A percentile compares a stretch with the other conserved stretches of the same genome.
Evolutionary conservation across 106 monocot species (phyloP).

Genomic region (Platanthera zijinensis): DNA sequence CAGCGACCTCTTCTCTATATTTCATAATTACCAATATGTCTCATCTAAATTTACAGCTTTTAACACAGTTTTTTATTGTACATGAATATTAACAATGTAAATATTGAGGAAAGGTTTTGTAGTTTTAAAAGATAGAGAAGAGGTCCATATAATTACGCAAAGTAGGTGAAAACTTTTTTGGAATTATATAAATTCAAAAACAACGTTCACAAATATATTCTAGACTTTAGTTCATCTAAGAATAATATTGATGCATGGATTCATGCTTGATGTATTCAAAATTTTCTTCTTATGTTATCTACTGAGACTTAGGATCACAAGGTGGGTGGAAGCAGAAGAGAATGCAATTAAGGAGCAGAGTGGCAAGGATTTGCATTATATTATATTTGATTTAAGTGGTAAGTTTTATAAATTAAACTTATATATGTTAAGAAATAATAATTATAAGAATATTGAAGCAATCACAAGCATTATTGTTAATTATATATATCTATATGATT

Average conservation of each 20-base stretch:
- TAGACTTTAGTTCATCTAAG: background rate
- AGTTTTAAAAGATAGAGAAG: too few relatives aligned
- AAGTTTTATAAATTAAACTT: background rate
- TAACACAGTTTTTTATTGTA: too few relatives aligned
- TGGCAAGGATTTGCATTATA: slow-evolving; percentile 19
- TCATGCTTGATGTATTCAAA: background rate
- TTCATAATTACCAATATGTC: too few relatives aligned
- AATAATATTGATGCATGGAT: background rate
- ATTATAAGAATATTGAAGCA: background rate
- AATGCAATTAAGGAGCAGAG: slow-evolving; percentile 5
- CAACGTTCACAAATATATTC: too few relatives aligned
- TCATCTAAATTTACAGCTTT: too few relatives aligned
- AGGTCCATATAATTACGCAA: too few relatives aligned
- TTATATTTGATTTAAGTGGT: slow-evolving; percentile 55
- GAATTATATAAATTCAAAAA: too few relatives aligned
- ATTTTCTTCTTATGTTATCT: background rate
- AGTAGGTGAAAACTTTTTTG: too few relatives aligned
- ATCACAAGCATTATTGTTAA: background rate
- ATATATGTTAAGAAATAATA: background rate
- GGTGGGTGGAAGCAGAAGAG: slow-evolving; percentile 47
- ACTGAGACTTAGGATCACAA: slow-evolving; percentile 22
- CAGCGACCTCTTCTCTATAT: too few relatives aligned
- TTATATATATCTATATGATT: background rate
- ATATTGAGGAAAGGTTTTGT: too few relatives aligned
- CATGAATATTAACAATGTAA: too few relatives aligned